Evolutionary conservation across 768 basidiomycete genomes (phyloP), one percentile per base, ranked within the genome.

Genomic region (Suillus luteus): DNA sequence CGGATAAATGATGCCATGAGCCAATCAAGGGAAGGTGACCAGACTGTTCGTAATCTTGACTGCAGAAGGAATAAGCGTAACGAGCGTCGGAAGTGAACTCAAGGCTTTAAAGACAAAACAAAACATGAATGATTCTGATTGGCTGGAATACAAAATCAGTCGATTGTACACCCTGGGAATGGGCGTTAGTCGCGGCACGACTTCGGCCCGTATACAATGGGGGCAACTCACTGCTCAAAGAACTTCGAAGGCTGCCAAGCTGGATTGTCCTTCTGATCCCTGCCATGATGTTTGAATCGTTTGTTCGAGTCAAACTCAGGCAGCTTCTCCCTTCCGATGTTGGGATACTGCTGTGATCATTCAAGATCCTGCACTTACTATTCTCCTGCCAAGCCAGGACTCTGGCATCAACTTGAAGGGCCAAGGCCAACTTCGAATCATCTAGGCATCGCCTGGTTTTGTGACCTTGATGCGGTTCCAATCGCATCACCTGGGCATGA

Each of bases 1-100:
- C 74, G 71, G 49, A 75, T 61, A 64, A 71, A 62, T 63, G 73
- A 72, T 27, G 77, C 73, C 80, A 80, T 81, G 66, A 65, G 11
- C 52, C 35, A 67, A 54, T 44, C 33, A 49, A 27, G 46, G 10
- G 19, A 31, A 40, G 22, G 40, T 5, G 22, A 27, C 24, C 6
- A 49, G 48, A 49, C 22, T 5, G 22, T 57, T 57, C 22, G 55
- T 40, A 40, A 57, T 38, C 2, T 17, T 17, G 22, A 37, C 33
- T 14, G 54, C 8, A 24, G 22, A 22, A 54, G 11, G 52, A n/a
- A 54, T 54, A 54, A 54, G 52, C 19, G 19, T 35, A 35, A 54
- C 52, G 19, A 35, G 11, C 31, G 52, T 3, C 10, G 27, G 27
- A 31, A 11, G 10, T 8, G 17, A 33, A 31, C 27, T 31, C 52